Percentiles rank a stretch among this genome's conserved stretches.
phyloP scores from a whole-genome alignment of 1,284 basidiomycete genomes.

The Ustilago cynodontis region DNA sequence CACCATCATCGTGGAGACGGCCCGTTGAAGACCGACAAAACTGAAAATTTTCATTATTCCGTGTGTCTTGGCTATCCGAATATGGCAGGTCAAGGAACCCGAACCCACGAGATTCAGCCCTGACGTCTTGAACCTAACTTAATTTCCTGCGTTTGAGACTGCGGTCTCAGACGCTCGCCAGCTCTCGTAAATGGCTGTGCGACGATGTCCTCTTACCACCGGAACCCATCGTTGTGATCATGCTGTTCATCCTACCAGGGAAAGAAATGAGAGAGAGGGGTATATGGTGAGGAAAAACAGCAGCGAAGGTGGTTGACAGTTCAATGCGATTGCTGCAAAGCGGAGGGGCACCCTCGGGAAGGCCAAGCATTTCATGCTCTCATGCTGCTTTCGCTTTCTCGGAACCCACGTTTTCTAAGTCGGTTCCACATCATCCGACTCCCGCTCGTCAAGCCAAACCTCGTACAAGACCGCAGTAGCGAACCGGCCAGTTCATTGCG shows the following conservation, averaged over 20 bases:
- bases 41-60: not conserved
- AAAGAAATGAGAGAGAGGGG: not conserved
- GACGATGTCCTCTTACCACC: not conserved
- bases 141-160: not conserved
- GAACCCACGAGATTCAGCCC: not conserved
- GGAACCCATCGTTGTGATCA: too few relatives aligned
- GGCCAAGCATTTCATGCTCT: slow-evolving; percentile 10
- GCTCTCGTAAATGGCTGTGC: not conserved
- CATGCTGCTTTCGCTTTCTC: not conserved
- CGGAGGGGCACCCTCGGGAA: not conserved
- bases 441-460: too few relatives aligned
- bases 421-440: not conserved
- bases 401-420: not conserved
- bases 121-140: not conserved
- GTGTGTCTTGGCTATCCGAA: not conserved
- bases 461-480: not conserved
- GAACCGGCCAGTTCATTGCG: not conserved
- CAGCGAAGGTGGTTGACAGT: not conserved
- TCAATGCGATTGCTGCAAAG: not conserved
- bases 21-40: slow-evolving; percentile 6
- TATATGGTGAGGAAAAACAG: not conserved
- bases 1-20: not conserved
- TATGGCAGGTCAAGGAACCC: slow-evolving; percentile 13
- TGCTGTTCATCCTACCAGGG: too few relatives aligned
- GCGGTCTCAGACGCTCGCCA: not conserved